A percentile compares a stretch with the other conserved stretches of the same genome.
Evolutionary conservation across 2,329 filamentous ascomycete species (phyloP).

Genomic region (Fusarium veterinarium): DNA sequence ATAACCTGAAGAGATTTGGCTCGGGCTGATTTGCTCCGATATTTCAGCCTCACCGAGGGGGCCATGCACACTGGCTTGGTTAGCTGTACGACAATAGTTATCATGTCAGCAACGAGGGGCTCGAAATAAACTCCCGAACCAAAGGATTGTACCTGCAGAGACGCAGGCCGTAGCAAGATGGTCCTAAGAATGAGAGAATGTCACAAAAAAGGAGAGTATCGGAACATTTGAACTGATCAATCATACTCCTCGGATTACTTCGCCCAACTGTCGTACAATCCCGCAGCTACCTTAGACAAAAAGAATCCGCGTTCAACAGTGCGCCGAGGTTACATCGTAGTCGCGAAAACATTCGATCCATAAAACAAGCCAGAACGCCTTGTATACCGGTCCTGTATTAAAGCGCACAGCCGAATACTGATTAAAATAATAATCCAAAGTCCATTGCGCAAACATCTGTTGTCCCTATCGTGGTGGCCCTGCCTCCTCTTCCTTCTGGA

Average conservation of each 20-base stretch:
- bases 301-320: slow-evolving; percentile 1
- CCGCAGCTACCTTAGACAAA: neutral
- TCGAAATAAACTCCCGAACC: neutral
- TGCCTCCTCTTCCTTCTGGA: slow-evolving; percentile 19
- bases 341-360: slow-evolving; percentile 14
- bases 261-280: neutral
- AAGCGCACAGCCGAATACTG: slow-evolving; percentile 39
- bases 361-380: slow-evolving; percentile 43
- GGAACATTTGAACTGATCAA: neutral
- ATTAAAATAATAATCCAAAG: slow-evolving; percentile 41
- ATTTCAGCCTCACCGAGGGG: neutral
- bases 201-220: neutral
- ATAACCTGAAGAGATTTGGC: slow-evolving; percentile 14
- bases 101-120: neutral
- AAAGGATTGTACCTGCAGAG: neutral
- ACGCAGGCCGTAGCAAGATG: neutral
- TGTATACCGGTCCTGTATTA: slow-evolving; percentile 42
- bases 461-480: slow-evolving; percentile 19
- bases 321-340: neutral
- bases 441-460: slow-evolving; percentile 21
- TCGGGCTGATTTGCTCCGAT: neutral
- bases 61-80: neutral
- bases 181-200: no score
- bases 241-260: slow-evolving; percentile 15
- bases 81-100: neutral